Evolutionary conservation across 768 basidiomycete species (phyloP), one percentile per base, ranked within the genome.

Genomic region (Boletus rufocinnamomeus): DNA sequence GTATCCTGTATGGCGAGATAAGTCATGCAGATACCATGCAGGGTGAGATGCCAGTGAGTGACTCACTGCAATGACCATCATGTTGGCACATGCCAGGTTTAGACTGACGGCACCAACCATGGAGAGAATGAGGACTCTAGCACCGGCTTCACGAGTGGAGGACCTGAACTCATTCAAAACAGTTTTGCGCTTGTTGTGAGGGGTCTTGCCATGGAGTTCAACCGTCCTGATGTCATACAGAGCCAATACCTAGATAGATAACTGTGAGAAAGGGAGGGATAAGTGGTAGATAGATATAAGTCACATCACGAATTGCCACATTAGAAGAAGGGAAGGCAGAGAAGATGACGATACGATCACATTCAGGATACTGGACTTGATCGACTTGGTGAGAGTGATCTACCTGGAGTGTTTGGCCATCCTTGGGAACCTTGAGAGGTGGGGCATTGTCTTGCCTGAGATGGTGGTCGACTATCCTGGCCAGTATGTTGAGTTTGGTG

Each of bases 61-160:
- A n/a, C n/a, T n/a, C n/a, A n/a, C n/a, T n/a, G n/a, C n/a, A n/a
- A 69, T 52, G 2, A 66, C 25, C 50, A 67, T 50, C 0, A 69
- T 53, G 3, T 47, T 47, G 2, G 19, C 19, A 19, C 28, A 47
- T 9, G 46, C 5, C 0, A 47, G 46, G 2, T 69, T 69, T 0
- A 69, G 27, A 0, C 64, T 59, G 0, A 65, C 52, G 0, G 56
- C 19, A 0, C 66, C 57, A 3, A 69, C 62, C 27, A 32, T 58
- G 3, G 67, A 67, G 0, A 69, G 37, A 1, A 69, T 54, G 10
- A 69, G 57, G 0, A 69, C 60, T 0, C 52, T 54, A 7, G 53
- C 28, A 3, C 59, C 62, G 0, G 3, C 11, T 0, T 4, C 2
- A 0, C 4, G 11, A 3, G 7, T 61, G 0, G 57, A 61, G 7